These are phyloP conservation scores for Puccinia horiana DNA, from an alignment of 1,284 basidiomycete species.

Conservation along the genomic window DNA sequence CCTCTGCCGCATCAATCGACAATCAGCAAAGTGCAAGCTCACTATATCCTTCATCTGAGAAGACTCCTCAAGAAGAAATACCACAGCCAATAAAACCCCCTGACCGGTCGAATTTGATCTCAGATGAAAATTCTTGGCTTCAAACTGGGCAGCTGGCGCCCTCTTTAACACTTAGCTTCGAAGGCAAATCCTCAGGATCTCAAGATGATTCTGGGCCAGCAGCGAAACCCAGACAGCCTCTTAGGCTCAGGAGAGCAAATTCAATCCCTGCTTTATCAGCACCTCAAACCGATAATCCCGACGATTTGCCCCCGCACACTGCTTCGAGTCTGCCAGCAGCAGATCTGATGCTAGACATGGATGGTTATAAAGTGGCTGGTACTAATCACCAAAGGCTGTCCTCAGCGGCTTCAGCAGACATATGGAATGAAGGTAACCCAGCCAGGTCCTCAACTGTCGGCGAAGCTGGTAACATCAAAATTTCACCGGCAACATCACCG, in stretches of 20 bases:
- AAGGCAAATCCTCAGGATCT: neutral
- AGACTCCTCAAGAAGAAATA: neutral
- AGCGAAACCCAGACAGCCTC: neutral
- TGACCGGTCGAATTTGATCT: neutral
- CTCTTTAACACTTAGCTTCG: neutral
- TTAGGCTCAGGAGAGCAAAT: neutral
- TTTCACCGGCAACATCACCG: slow-evolving; percentile 6
- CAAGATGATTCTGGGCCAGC: slow-evolving; percentile 18
- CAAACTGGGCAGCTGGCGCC: neutral
- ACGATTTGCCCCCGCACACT: slow-evolving; percentile 3
- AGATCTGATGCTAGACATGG: slow-evolving; percentile 48
- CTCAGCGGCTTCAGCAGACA: slow-evolving; percentile 4
- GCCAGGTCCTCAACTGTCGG: neutral
- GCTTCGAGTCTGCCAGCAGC: slow-evolving; percentile 15
- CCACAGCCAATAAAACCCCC: neutral
- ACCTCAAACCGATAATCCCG: neutral
- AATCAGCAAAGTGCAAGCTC: neutral
- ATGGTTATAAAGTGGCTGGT: slow-evolving; percentile 44
- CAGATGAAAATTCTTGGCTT: slow-evolving; percentile 11
- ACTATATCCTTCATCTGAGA: neutral
- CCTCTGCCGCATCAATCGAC: neutral
- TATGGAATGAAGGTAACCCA: slow-evolving; percentile 9
- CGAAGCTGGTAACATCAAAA: neutral
- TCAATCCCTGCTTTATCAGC: slow-evolving; percentile 9
- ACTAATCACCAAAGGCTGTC: slow-evolving; percentile 7